These are phyloP conservation scores for Entomortierella parvispora DNA, from an alignment of 192 early-diverging fungal species.

Conservation along the genomic window DNA sequence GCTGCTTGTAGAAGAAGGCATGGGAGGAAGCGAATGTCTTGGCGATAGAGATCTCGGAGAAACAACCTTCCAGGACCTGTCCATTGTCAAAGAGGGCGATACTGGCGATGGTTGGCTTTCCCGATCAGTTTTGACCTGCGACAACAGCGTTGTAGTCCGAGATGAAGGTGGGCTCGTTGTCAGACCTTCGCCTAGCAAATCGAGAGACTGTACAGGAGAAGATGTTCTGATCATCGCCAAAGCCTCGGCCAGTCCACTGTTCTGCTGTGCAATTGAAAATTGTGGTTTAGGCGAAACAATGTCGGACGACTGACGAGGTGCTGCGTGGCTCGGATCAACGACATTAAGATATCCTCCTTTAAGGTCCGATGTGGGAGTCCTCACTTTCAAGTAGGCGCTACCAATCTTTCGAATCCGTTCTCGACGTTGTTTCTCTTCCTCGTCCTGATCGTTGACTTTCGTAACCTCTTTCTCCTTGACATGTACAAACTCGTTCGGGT, in stretches of 20 bases:
- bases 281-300: too few species aligned
- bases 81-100: conserved; percentile 3
- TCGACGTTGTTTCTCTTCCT: conserved; percentile 2
- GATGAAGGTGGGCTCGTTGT: neutral
- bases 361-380: conserved; percentile 7
- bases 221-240: too few species aligned
- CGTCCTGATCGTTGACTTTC: neutral
- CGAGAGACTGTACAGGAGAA: too few species aligned
- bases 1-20: neutral
- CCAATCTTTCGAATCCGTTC: conserved; percentile 25
- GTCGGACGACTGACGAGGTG: too few species aligned
- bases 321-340: neutral
- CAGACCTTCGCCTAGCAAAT: neutral
- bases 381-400: conserved; percentile 20
- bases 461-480: neutral
- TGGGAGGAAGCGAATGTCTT: neutral
- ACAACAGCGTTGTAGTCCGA: neutral
- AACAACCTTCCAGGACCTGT: conserved; percentile 15
- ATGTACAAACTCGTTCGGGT: conserved; percentile 20
- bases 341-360: conserved; percentile 9
- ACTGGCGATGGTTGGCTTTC: conserved; percentile 9
- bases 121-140: neutral
- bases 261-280: too few species aligned
- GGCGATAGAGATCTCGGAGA: conserved; percentile 17
- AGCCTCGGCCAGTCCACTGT: too few species aligned